Evolutionary conservation across 2,329 filamentous ascomycete species (phyloP).

Genomic region (Nigrospora oryzae): DNA sequence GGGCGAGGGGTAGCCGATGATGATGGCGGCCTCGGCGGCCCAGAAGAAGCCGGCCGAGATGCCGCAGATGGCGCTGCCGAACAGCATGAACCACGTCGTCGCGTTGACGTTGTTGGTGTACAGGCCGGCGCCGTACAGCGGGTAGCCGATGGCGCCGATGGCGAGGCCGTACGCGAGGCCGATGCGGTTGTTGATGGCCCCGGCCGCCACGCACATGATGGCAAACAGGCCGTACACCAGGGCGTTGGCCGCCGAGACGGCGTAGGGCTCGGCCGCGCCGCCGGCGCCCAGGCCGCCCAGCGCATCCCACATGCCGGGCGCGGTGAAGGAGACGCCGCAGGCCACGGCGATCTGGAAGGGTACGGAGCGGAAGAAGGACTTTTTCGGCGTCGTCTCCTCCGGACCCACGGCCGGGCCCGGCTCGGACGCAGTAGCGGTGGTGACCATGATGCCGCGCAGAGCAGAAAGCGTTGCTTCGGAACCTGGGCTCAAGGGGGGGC

Average conservation of each 20-base stretch:
- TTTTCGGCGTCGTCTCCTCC: slow-evolving; percentile 5
- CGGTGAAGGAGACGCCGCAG: slow-evolving; percentile 29
- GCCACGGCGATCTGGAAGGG: slow-evolving; percentile 30
- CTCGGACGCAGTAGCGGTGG: not conserved
- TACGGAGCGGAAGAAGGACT: slow-evolving; percentile 18
- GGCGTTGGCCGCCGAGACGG: slow-evolving; percentile 36
- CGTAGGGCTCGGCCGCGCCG: slow-evolving; percentile 28
- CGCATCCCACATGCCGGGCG: slow-evolving; percentile 32
- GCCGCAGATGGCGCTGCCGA: slow-evolving; percentile 55
- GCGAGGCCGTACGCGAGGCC: slow-evolving; percentile 28
- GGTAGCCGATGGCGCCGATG: slow-evolving; percentile 47
- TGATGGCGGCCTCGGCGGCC: slow-evolving; percentile 60
- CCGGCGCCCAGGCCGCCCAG: slow-evolving; percentile 32
- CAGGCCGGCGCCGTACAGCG: slow-evolving; percentile 54
- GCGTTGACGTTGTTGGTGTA: slow-evolving; percentile 59
- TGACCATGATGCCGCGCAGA: not conserved
- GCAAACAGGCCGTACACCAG: slow-evolving; percentile 35
- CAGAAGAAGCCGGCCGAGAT: slow-evolving; percentile 59
- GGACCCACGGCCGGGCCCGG: not conserved
- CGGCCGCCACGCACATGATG: slow-evolving; percentile 29
- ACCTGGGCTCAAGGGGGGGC: no score
- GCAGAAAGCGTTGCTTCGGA: not conserved
- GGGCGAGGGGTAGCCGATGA: slow-evolving; percentile 55
- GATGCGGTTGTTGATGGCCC: slow-evolving; percentile 26
- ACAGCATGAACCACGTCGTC: slow-evolving; percentile 52